These are phyloP conservation scores for Alternaria sp. DNA, from an alignment of 2,329 filamentous ascomycete genomes.

Conservation along the genomic window DNA sequence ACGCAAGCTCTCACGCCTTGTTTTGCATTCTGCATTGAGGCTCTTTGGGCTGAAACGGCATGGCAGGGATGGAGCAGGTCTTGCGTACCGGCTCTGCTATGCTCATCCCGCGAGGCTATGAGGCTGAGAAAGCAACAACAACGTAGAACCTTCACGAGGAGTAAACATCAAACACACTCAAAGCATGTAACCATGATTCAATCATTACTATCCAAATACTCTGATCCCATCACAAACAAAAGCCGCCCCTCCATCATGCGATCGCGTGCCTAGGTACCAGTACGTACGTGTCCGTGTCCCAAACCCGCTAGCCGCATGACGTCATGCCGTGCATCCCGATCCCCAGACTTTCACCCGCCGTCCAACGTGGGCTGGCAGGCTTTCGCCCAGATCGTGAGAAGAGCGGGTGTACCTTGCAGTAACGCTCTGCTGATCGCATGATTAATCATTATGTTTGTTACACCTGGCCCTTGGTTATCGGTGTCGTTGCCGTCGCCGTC, in stretches of 20 bases:
- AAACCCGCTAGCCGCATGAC: slow-evolving; percentile 24
- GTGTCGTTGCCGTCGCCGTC: slow-evolving; percentile 1
- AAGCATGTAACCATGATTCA: slow-evolving; percentile 7
- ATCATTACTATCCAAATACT: slow-evolving; percentile 32
- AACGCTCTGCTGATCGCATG: slow-evolving; percentile 27
- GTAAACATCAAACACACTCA: neutral
- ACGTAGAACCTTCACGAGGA: too few relatives aligned
- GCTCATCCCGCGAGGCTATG: neutral
- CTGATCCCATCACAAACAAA: slow-evolving; percentile 15
- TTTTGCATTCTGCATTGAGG: slow-evolving; percentile 12
- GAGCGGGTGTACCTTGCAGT: slow-evolving; percentile 48
- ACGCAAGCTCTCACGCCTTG: neutral
- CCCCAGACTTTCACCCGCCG: neutral
- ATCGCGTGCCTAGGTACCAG: slow-evolving; percentile 20
- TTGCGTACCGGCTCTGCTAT: neutral
- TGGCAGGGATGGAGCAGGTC: neutral
- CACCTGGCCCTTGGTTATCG: neutral
- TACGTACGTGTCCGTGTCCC: slow-evolving; percentile 1
- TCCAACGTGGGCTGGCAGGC: slow-evolving; percentile 18
- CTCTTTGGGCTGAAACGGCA: slow-evolving; percentile 21
- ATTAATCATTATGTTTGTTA: slow-evolving; percentile 14
- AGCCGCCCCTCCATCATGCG: slow-evolving; percentile 10
- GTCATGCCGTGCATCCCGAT: slow-evolving; percentile 23
- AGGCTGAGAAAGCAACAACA: neutral
- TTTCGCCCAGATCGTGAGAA: neutral